A percentile compares a stretch with the other conserved stretches of the same genome.
These are phyloP conservation scores for Triticum monococcum DNA, from an alignment of 176 grass and related monocot genomes.

Conservation along the genomic window DNA sequence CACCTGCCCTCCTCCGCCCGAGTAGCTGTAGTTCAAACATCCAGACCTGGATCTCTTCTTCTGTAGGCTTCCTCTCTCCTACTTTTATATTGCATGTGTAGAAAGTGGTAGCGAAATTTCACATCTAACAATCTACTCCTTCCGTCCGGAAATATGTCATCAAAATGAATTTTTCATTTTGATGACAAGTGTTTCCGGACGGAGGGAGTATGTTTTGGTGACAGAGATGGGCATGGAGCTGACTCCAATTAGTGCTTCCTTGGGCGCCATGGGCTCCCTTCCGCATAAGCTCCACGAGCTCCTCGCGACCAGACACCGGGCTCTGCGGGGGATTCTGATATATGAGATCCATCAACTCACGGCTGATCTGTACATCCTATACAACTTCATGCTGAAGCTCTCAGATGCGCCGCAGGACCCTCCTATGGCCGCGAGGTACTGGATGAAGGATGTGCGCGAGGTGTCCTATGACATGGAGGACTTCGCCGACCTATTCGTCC, in stretches of 20 bases:
- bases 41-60: too few relatives aligned
- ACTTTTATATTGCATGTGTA: too few relatives aligned
- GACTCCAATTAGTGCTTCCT: background rate
- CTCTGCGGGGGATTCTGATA: background rate
- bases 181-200: too few relatives aligned
- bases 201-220: too few relatives aligned
- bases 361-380: background rate
- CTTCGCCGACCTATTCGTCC: background rate
- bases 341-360: background rate
- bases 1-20: too few relatives aligned
- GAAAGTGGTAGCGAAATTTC: too few relatives aligned
- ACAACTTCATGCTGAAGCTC: background rate
- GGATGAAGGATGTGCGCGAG: constrained; percentile 8
- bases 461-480: constrained; percentile 15
- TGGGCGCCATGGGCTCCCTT: constrained; percentile 5
- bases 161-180: too few relatives aligned
- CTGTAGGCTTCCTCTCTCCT: too few relatives aligned
- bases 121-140: too few relatives aligned
- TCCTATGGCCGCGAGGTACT: background rate
- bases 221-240: background rate
- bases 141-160: too few relatives aligned
- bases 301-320: background rate
- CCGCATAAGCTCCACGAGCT: background rate
- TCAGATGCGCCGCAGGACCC: background rate
- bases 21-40: too few relatives aligned